Evolutionary conservation across 352 stramenopile genomes (phyloP), one percentile per base, ranked within the genome.

Genomic region (Thraustochytrium striatum): DNA sequence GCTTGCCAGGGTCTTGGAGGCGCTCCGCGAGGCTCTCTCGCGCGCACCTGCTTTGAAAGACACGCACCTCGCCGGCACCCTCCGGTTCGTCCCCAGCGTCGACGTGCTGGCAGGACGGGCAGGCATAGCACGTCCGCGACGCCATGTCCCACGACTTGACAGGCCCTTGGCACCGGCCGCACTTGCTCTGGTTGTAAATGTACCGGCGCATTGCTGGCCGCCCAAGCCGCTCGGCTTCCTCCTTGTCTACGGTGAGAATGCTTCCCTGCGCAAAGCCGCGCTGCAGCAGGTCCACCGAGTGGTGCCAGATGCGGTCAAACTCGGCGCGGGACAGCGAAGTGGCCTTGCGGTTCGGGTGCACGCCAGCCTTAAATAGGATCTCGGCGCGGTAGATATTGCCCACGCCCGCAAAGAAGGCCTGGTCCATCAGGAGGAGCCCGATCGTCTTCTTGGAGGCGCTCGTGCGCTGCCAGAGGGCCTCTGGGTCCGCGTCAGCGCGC

Each of bases 311-410:
- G 19, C 53, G 62, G 32, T 88, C 82, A 81, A 88, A 90, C 35
- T 85, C 72, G 25, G 39, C n/a, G 33, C 78, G 53, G 44, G 85
- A 57, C 11, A 90, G 55, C 30, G 43, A 39, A 16, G 55, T 72
- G 3, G 83, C 86, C 1, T 44, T 53, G 21, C 50, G 81, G 25
- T 86, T 83, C 3, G 86, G 86, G 72, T 90, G 85, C 8, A 90
- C 70, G 25, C 85, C 83, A 3, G 85, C 86, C 55, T 88, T 83
- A 81, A 88, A 90, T 13, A 89, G 82, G 28, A 90, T 87, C 69
- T 89, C 86, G 3, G 85, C 86, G 52, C 86, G 82, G 73, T 88
- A 89, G 62, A 90, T 90, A 72, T 90, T 90, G 7, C 86, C 86
- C 2, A 87, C 83, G 39, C 86, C 86, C 19, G 81, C 61, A 61